phyloP scores from a whole-genome alignment of 2,329 filamentous ascomycete species.

The Fusarium nurragi region DNA sequence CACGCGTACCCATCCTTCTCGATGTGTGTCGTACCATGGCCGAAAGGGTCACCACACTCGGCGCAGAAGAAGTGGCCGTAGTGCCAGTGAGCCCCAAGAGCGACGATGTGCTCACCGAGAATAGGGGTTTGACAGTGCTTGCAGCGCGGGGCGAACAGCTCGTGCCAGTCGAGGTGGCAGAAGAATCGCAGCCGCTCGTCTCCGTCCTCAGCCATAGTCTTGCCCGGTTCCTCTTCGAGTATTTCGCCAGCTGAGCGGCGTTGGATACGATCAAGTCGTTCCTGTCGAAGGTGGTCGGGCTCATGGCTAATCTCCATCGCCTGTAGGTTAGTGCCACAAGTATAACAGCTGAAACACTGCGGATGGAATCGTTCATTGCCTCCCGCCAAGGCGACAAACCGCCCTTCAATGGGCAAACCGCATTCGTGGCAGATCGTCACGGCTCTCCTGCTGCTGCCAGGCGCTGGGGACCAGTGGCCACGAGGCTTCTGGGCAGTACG shows the following conservation, averaged over 20 bases:
- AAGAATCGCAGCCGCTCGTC: constrained; percentile 84
- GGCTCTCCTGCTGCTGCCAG: constrained; percentile 57
- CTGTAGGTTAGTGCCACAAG: constrained; percentile 88
- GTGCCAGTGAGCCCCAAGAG: constrained; percentile 95
- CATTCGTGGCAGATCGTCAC: constrained; percentile 87
- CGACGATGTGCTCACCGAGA: constrained; percentile 91
- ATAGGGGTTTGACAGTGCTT: constrained; percentile 97
- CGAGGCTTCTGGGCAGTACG: constrained; percentile 54
- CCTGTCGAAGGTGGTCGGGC: constrained; percentile 74
- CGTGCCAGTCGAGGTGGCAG: constrained; percentile 99
- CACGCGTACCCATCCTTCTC: constrained; percentile 98
- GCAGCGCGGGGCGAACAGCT: constrained; percentile 90
- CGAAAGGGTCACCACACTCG: constrained; percentile 97
- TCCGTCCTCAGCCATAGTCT: constrained; percentile 75
- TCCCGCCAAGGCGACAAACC: constrained; percentile 85
- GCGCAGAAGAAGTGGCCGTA: constrained; percentile 99
- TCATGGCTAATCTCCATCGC: constrained; percentile 97
- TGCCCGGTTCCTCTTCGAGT: constrained; percentile 69
- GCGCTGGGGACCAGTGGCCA: constrained; percentile 69
- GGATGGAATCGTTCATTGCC: constrained; percentile 84
- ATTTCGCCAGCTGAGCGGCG: constrained; percentile 67
- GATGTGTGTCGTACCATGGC: constrained; percentile 73
- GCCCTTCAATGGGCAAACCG: constrained; percentile 83
- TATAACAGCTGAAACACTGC: constrained; percentile 88
- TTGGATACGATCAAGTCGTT: constrained; percentile 77